Evolutionary conservation across 208 protist species (phyloP).

Genomic region (Trichomonas tenax): DNA sequence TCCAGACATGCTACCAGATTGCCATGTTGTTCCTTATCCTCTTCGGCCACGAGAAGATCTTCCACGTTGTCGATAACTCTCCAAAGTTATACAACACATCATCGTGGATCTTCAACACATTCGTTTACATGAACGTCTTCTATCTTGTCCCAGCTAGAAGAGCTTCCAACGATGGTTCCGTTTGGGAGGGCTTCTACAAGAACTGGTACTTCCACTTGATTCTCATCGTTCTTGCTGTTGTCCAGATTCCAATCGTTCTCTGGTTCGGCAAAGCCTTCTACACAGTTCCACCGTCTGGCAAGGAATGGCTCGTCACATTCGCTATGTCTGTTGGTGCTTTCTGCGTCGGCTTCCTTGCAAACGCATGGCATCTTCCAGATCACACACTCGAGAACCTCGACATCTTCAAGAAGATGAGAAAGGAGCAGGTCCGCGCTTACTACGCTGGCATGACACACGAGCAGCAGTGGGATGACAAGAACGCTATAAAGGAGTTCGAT

Average conservation of each 20-base stretch:
- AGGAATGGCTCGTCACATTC: neutral
- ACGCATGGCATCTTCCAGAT: neutral
- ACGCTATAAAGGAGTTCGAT: neutral
- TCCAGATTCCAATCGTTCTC: neutral
- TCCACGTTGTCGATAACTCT: neutral
- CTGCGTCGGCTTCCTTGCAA: neutral
- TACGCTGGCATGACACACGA: neutral
- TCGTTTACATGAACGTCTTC: constrained; percentile 37
- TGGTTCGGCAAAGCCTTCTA: neutral
- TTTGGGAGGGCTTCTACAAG: neutral
- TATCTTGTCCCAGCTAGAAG: constrained; percentile 31
- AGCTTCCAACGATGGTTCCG: neutral
- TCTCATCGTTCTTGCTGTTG: neutral
- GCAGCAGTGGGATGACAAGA: neutral
- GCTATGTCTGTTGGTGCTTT: neutral
- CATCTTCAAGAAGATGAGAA: neutral
- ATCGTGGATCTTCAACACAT: constrained; percentile 36
- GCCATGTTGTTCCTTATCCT: constrained; percentile 37
- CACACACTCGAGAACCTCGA: neutral
- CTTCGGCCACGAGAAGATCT: constrained; percentile 26
- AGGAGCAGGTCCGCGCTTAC: neutral
- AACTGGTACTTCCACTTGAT: neutral
- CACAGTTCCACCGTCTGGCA: neutral
- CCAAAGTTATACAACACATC: neutral
- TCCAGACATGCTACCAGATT: constrained; percentile 54